Evolutionary conservation across 1,139 yeast species (phyloP).

Genomic region (Pichia sp.): DNA sequence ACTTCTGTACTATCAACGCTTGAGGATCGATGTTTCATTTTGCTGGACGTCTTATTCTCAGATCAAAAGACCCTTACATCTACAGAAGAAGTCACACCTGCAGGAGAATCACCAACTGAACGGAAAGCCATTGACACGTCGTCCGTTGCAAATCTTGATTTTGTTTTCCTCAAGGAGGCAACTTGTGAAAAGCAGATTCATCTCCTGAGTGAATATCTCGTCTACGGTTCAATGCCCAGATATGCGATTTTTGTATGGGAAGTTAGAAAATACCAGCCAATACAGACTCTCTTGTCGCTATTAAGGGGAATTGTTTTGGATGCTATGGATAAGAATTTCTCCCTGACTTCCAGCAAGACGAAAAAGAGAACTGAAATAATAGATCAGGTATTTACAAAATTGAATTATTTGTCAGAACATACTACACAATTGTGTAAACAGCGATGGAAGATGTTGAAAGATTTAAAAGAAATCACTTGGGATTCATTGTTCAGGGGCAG

Average conservation of each 20-base stretch:
- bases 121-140: conserved; percentile 11
- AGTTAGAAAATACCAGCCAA: conserved; percentile 27
- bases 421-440: conserved; percentile 22
- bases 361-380: conserved; percentile 15
- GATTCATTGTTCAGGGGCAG: conserved; percentile 14
- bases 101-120: background rate
- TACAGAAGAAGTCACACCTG: background rate
- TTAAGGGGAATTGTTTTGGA: conserved; percentile 19
- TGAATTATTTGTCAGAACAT: conserved; percentile 22
- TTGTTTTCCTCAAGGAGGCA: conserved; percentile 9
- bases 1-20: conserved; percentile 21
- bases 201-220: conserved; percentile 19
- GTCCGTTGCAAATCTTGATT: conserved; percentile 19
- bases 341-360: background rate
- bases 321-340: conserved; percentile 8
- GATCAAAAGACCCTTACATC: conserved; percentile 2
- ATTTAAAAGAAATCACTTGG: conserved; percentile 23
- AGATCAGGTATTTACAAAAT: conserved; percentile 14
- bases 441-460: conserved; percentile 22
- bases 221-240: conserved; percentile 25
- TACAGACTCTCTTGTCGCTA: conserved; percentile 23
- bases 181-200: conserved; percentile 21
- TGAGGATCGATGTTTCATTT: conserved; percentile 22
- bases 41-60: conserved; percentile 18
- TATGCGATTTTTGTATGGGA: conserved; percentile 25